These are phyloP conservation scores for Hortiboletus flavorubellus DNA, from an alignment of 768 basidiomycete genomes.

Conservation along the genomic window DNA sequence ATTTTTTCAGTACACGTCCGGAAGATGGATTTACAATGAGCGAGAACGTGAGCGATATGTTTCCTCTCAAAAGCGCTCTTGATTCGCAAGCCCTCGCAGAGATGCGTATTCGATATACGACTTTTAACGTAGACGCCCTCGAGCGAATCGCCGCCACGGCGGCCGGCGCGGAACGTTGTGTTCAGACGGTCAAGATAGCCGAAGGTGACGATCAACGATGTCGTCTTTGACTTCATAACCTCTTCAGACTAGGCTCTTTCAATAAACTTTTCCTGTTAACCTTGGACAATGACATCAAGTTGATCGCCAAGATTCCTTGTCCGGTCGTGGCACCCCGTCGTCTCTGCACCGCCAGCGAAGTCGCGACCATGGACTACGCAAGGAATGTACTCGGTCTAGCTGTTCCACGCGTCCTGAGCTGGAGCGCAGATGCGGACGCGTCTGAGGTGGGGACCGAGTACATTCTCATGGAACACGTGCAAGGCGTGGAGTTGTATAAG, in stretches of 20 bases:
- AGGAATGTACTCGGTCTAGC: constrained; percentile 26
- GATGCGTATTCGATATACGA: not conserved
- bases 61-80: no score
- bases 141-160: constrained; percentile 12
- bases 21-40: constrained; percentile 11
- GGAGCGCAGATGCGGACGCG: constrained; percentile 22
- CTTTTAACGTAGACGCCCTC: constrained; percentile 21
- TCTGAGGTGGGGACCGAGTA: constrained; percentile 32
- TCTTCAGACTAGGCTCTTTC: not conserved
- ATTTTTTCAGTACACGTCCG: constrained; percentile 1
- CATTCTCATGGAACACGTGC: constrained; percentile 34
- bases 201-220: constrained; percentile 1
- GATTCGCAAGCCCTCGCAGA: not conserved
- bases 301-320: constrained; percentile 16
- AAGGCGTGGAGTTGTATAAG: constrained; percentile 23
- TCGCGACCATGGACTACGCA: constrained; percentile 35
- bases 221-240: not conserved
- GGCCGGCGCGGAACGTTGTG: constrained; percentile 14
- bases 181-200: constrained; percentile 14
- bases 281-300: constrained; percentile 11
- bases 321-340: constrained; percentile 27
- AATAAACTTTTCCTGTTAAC: constrained; percentile 16
- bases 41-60: not conserved
- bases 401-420: constrained; percentile 30
- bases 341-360: constrained; percentile 35